Conservation (phyloP, 805 yeast genomes). For the Myxozyma kluyveri region DNA sequence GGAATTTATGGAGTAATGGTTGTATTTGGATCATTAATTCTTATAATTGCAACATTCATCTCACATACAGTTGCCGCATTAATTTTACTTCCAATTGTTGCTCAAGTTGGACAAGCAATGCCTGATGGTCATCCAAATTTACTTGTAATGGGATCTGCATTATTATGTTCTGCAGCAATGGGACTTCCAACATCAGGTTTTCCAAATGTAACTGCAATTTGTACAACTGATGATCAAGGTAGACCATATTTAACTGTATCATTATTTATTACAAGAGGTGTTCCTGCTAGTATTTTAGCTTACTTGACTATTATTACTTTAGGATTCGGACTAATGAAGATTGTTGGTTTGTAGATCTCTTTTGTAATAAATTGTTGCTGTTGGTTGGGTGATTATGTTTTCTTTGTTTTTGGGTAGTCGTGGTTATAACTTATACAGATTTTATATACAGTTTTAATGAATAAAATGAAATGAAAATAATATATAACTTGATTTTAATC, state of each 20-base stretch:
- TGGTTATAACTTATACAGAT: background rate
- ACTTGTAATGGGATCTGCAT: constrained; percentile 61
- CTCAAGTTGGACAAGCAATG: constrained; percentile 73
- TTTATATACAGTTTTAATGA: background rate
- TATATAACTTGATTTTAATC: background rate
- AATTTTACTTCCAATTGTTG: constrained; percentile 84
- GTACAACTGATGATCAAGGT: constrained; percentile 90
- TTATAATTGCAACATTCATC: constrained; percentile 88
- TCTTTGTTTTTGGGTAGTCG: no score
- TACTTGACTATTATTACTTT: constrained; percentile 70
- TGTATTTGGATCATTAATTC: constrained; percentile 76
- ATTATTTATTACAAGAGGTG: constrained; percentile 85
- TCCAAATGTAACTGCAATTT: constrained; percentile 96
- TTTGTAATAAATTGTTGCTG: background rate
- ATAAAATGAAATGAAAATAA: background rate
- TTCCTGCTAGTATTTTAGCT: constrained; percentile 77
- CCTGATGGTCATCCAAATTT: constrained; percentile 70
- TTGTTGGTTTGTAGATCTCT: constrained; percentile 47
- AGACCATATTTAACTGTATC: constrained; percentile 83
- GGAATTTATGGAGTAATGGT: constrained; percentile 70
- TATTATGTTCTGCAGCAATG: constrained; percentile 92
- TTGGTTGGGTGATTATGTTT: constrained; percentile 4
- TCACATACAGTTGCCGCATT: constrained; percentile 97
- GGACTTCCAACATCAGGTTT: constrained; percentile 96
- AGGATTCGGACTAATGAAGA: constrained; percentile 71